Evolutionary conservation across 768 basidiomycete species (phyloP), one percentile per base, ranked within the genome.

Genomic region (Lactifluus rugatus): DNA sequence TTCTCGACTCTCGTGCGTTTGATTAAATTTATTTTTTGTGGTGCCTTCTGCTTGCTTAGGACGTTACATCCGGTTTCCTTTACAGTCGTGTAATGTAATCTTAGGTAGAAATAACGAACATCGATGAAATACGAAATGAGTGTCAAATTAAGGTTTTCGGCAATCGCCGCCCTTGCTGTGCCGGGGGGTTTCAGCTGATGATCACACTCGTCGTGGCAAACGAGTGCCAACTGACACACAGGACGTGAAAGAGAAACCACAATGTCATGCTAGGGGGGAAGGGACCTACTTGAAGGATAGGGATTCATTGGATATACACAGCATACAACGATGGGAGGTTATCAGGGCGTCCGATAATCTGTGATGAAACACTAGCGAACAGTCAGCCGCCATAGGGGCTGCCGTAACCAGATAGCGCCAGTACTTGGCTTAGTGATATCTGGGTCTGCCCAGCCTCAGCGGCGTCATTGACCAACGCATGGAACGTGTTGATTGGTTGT

Each of bases 1-100:
- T 45, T 47, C 58, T 48, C 45, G 48, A 47, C 36, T 37, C 28
- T 42, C 48, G n/a, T 44, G 42, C 44, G 48, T 58, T 52, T 58
- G 60, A 54, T 57, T 62, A 62, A 64, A 55, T 55, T 64, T 64
- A 64, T 64, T 64, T 62, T 56, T 62, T 64, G 57, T 31, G 52
- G 52, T 62, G 50, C 59, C 42, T 19, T 47, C 19, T 53, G 34
- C 44, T 51, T 56, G 52, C 37, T 51, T 52, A 45, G 63, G 63
- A 62, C 63, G 56, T 54, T 62, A 52, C 58, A 56, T 37, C 44
- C 42, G 51, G 48, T 62, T 45, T 62, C 54, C n/a, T 44, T 51
- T 62, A 58, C 47, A 62, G 58, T 55, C 55, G n/a, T 60, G 59
- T 62, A 62, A 61, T 62, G 62, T 62, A 62, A 64, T 64, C 48